A percentile compares a stretch with the other conserved stretches of the same genome.
phyloP scores from a whole-genome alignment of 2,329 filamentous ascomycete genomes.

The Ilyonectria robusta region DNA sequence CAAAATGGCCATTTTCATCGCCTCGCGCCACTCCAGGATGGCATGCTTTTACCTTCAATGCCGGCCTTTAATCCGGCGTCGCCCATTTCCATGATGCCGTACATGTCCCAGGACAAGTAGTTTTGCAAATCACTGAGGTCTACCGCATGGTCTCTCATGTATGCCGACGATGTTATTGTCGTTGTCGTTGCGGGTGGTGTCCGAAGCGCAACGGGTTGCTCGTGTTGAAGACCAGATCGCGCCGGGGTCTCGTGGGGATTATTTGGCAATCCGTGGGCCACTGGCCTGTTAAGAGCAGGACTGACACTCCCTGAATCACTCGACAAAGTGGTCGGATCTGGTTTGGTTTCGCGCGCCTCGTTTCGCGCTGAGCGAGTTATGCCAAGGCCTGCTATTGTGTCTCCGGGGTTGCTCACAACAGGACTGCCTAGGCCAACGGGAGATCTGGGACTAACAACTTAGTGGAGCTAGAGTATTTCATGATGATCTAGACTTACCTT shows the following conservation, averaged over 20 bases:
- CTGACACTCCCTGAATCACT: constrained; percentile 34
- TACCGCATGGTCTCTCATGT: constrained; percentile 54
- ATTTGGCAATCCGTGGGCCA: constrained; percentile 30
- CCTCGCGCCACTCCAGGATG: constrained; percentile 47
- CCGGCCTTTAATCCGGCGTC: constrained; percentile 54
- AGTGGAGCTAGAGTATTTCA: background rate
- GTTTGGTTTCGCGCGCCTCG: constrained; percentile 40
- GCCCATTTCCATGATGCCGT: constrained; percentile 58
- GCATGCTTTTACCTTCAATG: constrained; percentile 52
- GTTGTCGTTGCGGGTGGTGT: constrained; percentile 35
- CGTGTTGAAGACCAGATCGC: constrained; percentile 54
- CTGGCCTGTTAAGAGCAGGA: constrained; percentile 28
- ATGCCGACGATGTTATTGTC: constrained; percentile 30
- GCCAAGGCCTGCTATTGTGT: constrained; percentile 42
- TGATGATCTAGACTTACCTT: constrained; percentile 27
- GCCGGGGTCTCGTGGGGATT: constrained; percentile 42
- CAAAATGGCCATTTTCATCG: constrained; percentile 21
- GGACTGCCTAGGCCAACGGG: constrained; percentile 38
- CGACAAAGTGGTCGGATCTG: constrained; percentile 31
- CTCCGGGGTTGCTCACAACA: constrained; percentile 36
- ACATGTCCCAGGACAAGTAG: constrained; percentile 58
- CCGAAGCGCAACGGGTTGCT: constrained; percentile 51
- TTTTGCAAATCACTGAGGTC: constrained; percentile 57
- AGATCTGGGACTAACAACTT: constrained; percentile 33
- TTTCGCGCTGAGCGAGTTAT: constrained; percentile 43